Conservation (phyloP, 345 rosid genomes). For the Eucalyptus regnans region DNA sequence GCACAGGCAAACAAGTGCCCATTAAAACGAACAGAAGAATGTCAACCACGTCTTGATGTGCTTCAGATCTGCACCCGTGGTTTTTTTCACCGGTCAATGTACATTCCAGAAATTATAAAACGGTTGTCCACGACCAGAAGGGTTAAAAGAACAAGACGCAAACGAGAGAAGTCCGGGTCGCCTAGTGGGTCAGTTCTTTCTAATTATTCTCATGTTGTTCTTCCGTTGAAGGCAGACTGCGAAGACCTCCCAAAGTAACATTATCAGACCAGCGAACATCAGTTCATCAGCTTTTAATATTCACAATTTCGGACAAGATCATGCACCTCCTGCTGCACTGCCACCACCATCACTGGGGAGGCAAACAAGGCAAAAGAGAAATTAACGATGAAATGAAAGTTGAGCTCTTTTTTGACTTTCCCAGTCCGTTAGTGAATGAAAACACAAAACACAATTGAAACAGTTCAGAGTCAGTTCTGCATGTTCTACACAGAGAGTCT, state of each 20-base stretch:
- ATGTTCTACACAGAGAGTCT: not conserved
- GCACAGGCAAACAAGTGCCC: too few species aligned
- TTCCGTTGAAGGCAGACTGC: not conserved
- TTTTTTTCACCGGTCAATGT: too few species aligned
- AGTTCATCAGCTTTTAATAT: not conserved
- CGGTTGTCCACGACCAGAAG: not conserved
- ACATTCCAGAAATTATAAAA: too few species aligned
- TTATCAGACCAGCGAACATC: not conserved
- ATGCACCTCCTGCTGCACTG: not conserved
- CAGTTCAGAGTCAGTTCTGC: not conserved
- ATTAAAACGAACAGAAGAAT: too few species aligned
- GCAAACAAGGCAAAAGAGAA: not conserved
- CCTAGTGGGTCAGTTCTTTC: not conserved
- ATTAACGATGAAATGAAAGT: not conserved
- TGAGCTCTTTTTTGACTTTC: not conserved
- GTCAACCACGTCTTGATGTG: too few species aligned
- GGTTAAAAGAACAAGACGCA: not conserved
- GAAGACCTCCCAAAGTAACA: not conserved
- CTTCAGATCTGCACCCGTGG: too few species aligned
- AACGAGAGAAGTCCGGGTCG: not conserved
- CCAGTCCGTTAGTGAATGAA: not conserved
- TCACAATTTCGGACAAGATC: not conserved
- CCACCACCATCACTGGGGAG: not conserved
- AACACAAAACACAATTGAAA: not conserved
- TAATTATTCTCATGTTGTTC: not conserved